These are phyloP conservation scores for Brassica hybrid DNA, from an alignment of 441 rosid genomes.

Conservation along the genomic window DNA sequence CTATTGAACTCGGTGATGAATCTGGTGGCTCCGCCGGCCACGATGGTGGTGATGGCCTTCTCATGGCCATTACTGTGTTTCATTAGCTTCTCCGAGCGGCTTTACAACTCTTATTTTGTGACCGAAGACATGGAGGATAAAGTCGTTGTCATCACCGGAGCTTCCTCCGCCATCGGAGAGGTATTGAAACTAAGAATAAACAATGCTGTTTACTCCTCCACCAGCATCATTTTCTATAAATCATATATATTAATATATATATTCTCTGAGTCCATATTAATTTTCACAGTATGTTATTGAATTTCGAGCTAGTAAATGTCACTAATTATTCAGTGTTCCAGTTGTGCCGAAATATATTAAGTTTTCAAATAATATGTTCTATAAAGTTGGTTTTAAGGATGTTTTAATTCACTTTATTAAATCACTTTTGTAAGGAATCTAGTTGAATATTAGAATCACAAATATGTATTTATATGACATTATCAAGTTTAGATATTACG, in stretches of 20 bases:
- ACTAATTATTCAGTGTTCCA: neutral
- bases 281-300: neutral
- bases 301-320: neutral
- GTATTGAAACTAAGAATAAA: constrained; percentile 38
- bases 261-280: neutral
- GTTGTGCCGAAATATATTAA: neutral
- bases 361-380: neutral
- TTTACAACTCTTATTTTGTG: constrained; percentile 53
- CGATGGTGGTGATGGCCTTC: constrained; percentile 77
- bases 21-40: constrained; percentile 75
- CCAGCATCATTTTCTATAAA: neutral
- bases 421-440: neutral
- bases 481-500: neutral
- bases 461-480: neutral
- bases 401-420: neutral
- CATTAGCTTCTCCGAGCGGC: constrained; percentile 63
- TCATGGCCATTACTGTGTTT: constrained; percentile 86
- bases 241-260: neutral
- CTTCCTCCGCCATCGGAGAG: constrained; percentile 93
- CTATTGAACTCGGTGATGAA: constrained; percentile 66
- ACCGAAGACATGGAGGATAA: constrained; percentile 71
- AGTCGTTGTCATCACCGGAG: constrained; percentile 93
- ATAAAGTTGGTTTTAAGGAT: neutral
- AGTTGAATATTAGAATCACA: neutral
- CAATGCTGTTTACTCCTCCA: neutral